Evolutionary conservation across 1,139 yeast genomes (phyloP), one percentile per base, ranked within the genome.

Genomic region (Meyerozyma athensensis): DNA sequence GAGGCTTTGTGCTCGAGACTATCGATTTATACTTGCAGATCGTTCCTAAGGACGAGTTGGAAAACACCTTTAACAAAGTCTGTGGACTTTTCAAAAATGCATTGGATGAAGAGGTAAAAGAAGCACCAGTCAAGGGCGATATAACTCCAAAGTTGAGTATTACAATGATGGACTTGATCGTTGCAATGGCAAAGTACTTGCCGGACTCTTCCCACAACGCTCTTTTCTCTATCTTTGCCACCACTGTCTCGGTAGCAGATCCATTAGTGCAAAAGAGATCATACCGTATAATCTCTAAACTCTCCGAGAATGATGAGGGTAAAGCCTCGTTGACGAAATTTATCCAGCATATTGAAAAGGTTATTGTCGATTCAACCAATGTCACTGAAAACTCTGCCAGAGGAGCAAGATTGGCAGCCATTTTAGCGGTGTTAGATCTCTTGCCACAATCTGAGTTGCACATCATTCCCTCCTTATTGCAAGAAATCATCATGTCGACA

Each of bases 401-500:
- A 58, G 79, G 95, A n/a, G 68, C 94, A 13, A 76, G 96, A 61
- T 68, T 92, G 42, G 63, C 73, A 22, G 85, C 95, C 4, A 68
- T 92, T 33, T 68, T 74, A 43, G 69, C 76, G 20, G 52, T 90
- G 10, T 63, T 86, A 34, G 75, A 77, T 20, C 52, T 79, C 18
- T 60, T 87, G 30, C 92, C 96, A 19, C 47, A 64, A 3, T 59
- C 71, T 19, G 81, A 83, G 43, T 66, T 87, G 48, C 77, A 77
- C 51, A 86, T 89, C 54, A 81, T 92, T 47, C 96, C 97, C 18
- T 72, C 86, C 9, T 65, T 86, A 30, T 68, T 89, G 32, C 87
- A 96, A 40, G 98, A 92, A 63, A 81, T 90, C 17, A 90, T 92
- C 40, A 68, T 94, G 54, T 81, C 89, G 26, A 89, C 97, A n/a